Conservation (phyloP, 108 stramenopile genomes). For the Seminavis robusta region DNA sequence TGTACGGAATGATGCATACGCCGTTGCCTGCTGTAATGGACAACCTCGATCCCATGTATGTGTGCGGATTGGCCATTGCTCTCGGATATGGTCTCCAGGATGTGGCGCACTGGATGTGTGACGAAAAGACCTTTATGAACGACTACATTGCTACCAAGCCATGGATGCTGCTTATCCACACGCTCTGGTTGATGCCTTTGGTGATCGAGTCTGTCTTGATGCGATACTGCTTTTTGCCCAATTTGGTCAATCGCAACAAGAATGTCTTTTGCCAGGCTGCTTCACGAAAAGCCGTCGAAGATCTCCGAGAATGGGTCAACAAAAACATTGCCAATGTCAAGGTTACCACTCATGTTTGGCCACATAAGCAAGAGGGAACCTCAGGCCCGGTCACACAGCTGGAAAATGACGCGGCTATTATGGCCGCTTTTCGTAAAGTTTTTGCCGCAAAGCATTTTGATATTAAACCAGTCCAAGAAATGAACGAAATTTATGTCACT, state of each 20-base stretch:
- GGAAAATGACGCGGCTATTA: conserved; percentile 43
- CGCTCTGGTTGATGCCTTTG: conserved; percentile 47
- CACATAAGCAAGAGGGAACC: conserved; percentile 44
- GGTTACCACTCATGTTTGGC: conserved; percentile 57
- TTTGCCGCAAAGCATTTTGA: conserved; percentile 49
- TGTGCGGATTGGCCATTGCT: conserved; percentile 26
- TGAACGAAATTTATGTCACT: conserved; percentile 63
- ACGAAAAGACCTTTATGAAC: conserved; percentile 42
- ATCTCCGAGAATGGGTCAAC: conserved; percentile 44
- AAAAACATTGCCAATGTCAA: conserved; percentile 25
- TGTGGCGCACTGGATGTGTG: conserved; percentile 31
- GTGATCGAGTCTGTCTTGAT: conserved; percentile 41
- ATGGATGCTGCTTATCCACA: conserved; percentile 38
- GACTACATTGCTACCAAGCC: conserved; percentile 37
- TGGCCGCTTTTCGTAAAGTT: conserved; percentile 40
- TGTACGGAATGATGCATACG: conserved; percentile 24
- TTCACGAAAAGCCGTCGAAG: conserved; percentile 34
- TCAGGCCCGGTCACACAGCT: conserved; percentile 23
- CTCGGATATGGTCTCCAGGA: conserved; percentile 48
- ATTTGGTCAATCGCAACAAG: conserved; percentile 40
- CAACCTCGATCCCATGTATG: background rate
- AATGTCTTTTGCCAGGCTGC: conserved; percentile 33
- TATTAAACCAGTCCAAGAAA: conserved; percentile 34
- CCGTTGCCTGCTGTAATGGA: conserved; percentile 1
- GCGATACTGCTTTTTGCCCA: conserved; percentile 40